Evolutionary conservation across 495 filamentous ascomycete species (phyloP), one percentile per base, ranked within the genome.

Genomic region (Neurospora hispaniola): DNA sequence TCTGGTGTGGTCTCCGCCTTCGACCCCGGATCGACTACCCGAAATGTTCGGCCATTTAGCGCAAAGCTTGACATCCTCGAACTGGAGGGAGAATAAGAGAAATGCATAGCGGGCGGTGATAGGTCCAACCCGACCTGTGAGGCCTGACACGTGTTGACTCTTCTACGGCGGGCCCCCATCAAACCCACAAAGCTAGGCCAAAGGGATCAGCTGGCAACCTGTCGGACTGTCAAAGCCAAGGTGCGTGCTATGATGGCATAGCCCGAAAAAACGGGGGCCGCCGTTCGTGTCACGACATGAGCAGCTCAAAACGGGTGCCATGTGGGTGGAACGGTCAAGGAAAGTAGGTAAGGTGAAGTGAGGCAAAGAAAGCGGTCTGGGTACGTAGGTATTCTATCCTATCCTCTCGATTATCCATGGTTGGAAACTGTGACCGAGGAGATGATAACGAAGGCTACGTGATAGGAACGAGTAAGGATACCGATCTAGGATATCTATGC

Each of bases 261-360:
- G 54, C 54, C 54, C 54, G 3, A 66, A 66, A 62, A 66, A 35
- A 66, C 14, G 54, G 54, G 54, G 54, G 14, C 54, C 54, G 54
- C 54, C 54, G 54, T 66, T 66, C 54, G 54, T 66, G 54, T 66
- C 54, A 66, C 54, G 54, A 66, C 54, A 66, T 66, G 54, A 66
- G 23, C 54, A 66, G 54, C 27, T 66, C 31, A 12, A 66, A 62
- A 35, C 6, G 54, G 27, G 14, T 66, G 54, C 54, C 54, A 38
- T 66, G 54, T 35, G 54, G 54, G 27, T 12, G 23, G 27, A 35
- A 62, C 54, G 54, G 54, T 35, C 54, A 66, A 38, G 54, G 9
- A 5, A 16, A 3, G 46, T 62, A 62, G 54, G 54, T 62, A 59
- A 59, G 48, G 10, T 27, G 20, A 59, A 59, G 20, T 59, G 48